A percentile compares a stretch with the other conserved stretches of the same genome.
Conservation (phyloP, 805 yeast genomes). For the Candida germanica region DNA sequence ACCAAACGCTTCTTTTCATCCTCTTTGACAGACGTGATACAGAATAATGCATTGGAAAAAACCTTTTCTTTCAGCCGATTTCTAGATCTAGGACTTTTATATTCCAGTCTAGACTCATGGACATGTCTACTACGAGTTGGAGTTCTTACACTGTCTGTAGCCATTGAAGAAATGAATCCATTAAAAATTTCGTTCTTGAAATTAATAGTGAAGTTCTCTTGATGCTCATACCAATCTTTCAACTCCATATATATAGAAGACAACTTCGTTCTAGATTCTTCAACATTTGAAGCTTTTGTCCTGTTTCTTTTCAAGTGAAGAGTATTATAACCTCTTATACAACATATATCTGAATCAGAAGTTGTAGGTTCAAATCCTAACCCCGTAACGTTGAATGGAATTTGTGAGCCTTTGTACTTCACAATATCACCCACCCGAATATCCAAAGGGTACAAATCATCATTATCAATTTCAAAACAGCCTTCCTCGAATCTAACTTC, state of each 20-base stretch:
- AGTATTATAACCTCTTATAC: slow-evolving; percentile 61
- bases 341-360: slow-evolving; percentile 34
- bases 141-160: slow-evolving; percentile 10
- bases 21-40: slow-evolving; percentile 36
- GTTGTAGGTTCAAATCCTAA: slow-evolving; percentile 18
- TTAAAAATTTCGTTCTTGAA: slow-evolving; percentile 18
- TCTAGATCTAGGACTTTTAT: slow-evolving; percentile 3
- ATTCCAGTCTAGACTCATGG: slow-evolving; percentile 3
- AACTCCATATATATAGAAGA: slow-evolving; percentile 37
- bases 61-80: neutral
- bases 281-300: slow-evolving; percentile 10
- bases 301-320: slow-evolving; percentile 27
- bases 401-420: slow-evolving; percentile 24
- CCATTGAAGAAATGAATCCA: slow-evolving; percentile 10
- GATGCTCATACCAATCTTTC: slow-evolving; percentile 37
- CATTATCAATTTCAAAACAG: slow-evolving; percentile 27
- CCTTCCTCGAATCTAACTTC: slow-evolving; percentile 43
- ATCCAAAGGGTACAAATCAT: slow-evolving; percentile 47
- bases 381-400: slow-evolving; percentile 45
- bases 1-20: slow-evolving; percentile 6
- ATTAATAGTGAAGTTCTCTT: slow-evolving; percentile 24
- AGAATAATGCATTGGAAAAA: slow-evolving; percentile 25
- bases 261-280: slow-evolving; percentile 24
- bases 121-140: slow-evolving; percentile 14
- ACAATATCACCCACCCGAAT: slow-evolving; percentile 57